Conservation (phyloP, 2,329 filamentous ascomycete species). For the Stemphylium beticola region DNA sequence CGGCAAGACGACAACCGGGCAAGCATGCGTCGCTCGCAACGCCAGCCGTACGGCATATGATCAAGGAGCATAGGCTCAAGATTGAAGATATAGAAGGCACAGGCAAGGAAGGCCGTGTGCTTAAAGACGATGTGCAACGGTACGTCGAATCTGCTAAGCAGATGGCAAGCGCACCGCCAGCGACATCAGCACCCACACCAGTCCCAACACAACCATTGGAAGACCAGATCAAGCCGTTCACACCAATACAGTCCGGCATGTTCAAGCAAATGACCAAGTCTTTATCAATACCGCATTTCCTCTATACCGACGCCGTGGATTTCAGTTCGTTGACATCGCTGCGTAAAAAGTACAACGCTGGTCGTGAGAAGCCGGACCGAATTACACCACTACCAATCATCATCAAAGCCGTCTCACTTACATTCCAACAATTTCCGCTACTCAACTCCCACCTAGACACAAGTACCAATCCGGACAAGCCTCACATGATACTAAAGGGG, state of each 20-base stretch:
- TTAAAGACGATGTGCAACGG: constrained; percentile 85
- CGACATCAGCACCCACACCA: constrained; percentile 38
- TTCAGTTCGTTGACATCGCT: constrained; percentile 76
- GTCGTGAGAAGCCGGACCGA: constrained; percentile 53
- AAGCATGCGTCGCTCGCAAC: constrained; percentile 81
- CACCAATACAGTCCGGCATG: constrained; percentile 87
- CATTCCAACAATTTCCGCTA: constrained; percentile 80
- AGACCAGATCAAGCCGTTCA: constrained; percentile 74
- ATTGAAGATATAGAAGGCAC: constrained; percentile 82
- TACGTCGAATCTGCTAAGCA: constrained; percentile 31
- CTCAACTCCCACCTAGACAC: constrained; percentile 86
- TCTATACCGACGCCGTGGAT: constrained; percentile 90
- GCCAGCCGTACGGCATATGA: constrained; percentile 87
- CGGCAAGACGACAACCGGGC: constrained; percentile 53
- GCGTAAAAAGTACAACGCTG: constrained; percentile 73
- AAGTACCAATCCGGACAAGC: constrained; percentile 64
- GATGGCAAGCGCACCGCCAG: constrained; percentile 31
- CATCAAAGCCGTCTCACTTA: constrained; percentile 90
- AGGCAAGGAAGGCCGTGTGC: constrained; percentile 86
- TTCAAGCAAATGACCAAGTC: constrained; percentile 97
- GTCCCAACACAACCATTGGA: constrained; percentile 41
- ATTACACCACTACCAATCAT: constrained; percentile 93
- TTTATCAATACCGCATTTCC: constrained; percentile 89
- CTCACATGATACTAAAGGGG: constrained; percentile 76
- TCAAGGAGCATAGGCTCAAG: constrained; percentile 78